Evolutionary conservation across 257 asterid species (phyloP).

Genomic region (Solanum rostratum): DNA sequence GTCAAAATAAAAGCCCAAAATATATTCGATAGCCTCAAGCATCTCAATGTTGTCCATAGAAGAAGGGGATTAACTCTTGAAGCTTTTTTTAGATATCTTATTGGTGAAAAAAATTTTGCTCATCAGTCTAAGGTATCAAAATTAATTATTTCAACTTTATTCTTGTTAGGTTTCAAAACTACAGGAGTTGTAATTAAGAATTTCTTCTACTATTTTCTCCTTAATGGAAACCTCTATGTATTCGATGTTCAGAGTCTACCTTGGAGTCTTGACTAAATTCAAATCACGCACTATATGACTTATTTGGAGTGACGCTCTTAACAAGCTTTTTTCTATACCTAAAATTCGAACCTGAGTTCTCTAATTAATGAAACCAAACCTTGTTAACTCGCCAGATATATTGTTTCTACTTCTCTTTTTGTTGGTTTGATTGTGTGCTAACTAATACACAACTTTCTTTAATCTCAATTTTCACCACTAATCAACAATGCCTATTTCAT

Average conservation of each 20-base stretch:
- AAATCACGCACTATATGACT: too few relatives aligned
- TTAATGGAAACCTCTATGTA: too few relatives aligned
- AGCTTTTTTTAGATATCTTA: conserved; percentile 9
- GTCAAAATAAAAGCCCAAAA: background rate
- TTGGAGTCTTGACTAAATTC: too few relatives aligned
- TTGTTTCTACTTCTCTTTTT: background rate
- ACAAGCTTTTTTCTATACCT: too few relatives aligned
- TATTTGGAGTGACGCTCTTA: too few relatives aligned
- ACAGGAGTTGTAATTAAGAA: too few relatives aligned
- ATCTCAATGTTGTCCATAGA: background rate
- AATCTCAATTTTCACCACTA: background rate
- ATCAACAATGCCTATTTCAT: background rate
- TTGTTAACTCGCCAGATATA: background rate
- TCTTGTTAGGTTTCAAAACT: too few relatives aligned
- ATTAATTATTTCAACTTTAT: background rate
- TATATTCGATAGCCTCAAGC: background rate
- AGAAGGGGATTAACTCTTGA: conserved; percentile 5
- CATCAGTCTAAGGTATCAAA: background rate
- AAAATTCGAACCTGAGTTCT: too few relatives aligned
- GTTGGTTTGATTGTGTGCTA: background rate
- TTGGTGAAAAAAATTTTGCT: conserved; percentile 1
- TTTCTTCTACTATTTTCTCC: background rate
- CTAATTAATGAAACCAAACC: background rate
- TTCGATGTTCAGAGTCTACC: too few relatives aligned
- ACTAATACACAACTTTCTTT: background rate